Evolutionary conservation across 2,329 filamentous ascomycete species (phyloP), one percentile per base, ranked within the genome.

Genomic region (Cladophialophora yegresii): DNA sequence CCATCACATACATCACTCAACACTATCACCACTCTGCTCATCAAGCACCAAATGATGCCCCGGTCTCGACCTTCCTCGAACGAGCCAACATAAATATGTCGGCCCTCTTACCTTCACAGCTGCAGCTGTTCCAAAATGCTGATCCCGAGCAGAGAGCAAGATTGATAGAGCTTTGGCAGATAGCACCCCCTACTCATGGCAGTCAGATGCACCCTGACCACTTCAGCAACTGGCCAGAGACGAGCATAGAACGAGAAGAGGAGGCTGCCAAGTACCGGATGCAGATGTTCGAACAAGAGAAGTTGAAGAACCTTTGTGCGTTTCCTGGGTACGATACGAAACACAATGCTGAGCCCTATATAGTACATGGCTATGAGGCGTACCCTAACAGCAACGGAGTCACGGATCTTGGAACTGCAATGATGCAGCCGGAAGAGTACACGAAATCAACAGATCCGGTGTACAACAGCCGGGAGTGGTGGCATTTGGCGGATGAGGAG

Each of bases 11-110:
- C 79, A 86, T 90, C 70, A 90, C 90, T 9, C 88, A 91, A 73
- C 92, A 96, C 76, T 96, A 96, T 76, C 89, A 89, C 69, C 91
- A 93, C 74, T 92, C 91, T 8, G 81, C 89, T 51, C 91, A 96
- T 74, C 74, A 88, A 66, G 81, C 74, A 54, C 76, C 74, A 53
- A 57, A 81, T 78, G 22, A 82, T 81, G 23, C 86, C 82, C 13
- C 82, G 83, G 67, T 82, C 82, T 5, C 78, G 78, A 36, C 78
- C 80, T 71, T 79, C 77, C 40, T 67, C 53, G 81, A 84, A 63
- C 77, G 80, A 55, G 75, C 80, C 53, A 87, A 87, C 69, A 86
- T 96, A 70, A 85, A 96, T 74, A 84, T 89, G 2, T 75, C 81
- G 8, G 80, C 85, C 23, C 83, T 96, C 51, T 90, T 90, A 12